phyloP scores from a whole-genome alignment of 306 rosid species.

The Vicia faba region DNA sequence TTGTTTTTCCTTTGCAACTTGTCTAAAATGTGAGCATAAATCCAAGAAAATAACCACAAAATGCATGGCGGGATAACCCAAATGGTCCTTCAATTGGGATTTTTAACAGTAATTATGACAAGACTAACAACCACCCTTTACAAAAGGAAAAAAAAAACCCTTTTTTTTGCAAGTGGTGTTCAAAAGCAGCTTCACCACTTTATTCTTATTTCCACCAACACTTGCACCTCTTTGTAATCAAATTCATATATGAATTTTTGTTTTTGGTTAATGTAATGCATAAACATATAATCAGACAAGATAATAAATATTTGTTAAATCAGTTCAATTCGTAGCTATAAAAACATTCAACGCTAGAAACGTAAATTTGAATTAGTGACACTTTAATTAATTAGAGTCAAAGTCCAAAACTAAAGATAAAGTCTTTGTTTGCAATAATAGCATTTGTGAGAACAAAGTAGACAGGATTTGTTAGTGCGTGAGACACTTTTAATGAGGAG shows the following conservation, averaged over 20 bases:
- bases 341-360: too few species aligned
- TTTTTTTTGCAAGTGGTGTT: too few species aligned
- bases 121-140: too few species aligned
- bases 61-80: slow-evolving; percentile 29
- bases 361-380: too few species aligned
- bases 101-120: slow-evolving; percentile 44
- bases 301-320: too few species aligned
- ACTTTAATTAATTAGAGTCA: too few species aligned
- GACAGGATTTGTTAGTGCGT: too few species aligned
- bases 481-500: too few species aligned
- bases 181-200: slow-evolving; percentile 46
- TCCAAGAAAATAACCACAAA: slow-evolving; percentile 24
- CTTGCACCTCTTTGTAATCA: slow-evolving; percentile 30
- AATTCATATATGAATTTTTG: not conserved
- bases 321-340: too few species aligned
- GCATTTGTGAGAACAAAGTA: not conserved
- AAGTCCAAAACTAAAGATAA: not conserved
- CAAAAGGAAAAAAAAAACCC: too few species aligned
- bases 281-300: too few species aligned
- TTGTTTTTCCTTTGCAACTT: slow-evolving; percentile 28
- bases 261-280: slow-evolving; percentile 21
- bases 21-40: slow-evolving; percentile 4
- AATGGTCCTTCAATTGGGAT: slow-evolving; percentile 36
- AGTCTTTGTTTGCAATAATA: not conserved
- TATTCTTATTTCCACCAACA: slow-evolving; percentile 57